Evolutionary conservation across 371 early-diverging fungal species (phyloP).

Genomic region (Choanephora cucurbitarum): DNA sequence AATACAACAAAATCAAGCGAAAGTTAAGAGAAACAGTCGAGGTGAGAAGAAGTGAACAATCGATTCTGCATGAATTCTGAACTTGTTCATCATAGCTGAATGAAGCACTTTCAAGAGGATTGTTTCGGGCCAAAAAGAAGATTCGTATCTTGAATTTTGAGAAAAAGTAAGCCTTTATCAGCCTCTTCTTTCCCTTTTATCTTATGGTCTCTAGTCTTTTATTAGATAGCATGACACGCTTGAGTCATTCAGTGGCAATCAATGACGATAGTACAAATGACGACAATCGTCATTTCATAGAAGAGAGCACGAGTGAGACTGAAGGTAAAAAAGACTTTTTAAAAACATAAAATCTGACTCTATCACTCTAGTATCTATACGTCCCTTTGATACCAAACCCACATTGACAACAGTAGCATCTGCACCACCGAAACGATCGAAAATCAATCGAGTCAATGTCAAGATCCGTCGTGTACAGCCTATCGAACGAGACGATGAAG

Average conservation of each 20-base stretch:
- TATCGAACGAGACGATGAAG: slow-evolving; percentile 67
- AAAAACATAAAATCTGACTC: no score
- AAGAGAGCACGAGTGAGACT: not conserved
- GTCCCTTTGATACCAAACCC: no score
- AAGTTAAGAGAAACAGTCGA: slow-evolving; percentile 50
- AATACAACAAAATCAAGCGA: slow-evolving; percentile 54
- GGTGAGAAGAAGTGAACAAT: no score
- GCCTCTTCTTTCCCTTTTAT: no score
- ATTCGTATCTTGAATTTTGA: slow-evolving; percentile 22
- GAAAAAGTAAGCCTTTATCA: slow-evolving; percentile 25
- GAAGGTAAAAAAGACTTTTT: no score
- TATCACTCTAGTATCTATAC: no score
- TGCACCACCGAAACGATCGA: slow-evolving; percentile 51
- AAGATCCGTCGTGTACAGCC: slow-evolving; percentile 55
- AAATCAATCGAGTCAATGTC: slow-evolving; percentile 32
- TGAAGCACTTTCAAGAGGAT: slow-evolving; percentile 43
- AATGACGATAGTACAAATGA: not conserved
- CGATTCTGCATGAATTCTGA: not conserved
- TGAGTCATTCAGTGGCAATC: slow-evolving; percentile 10
- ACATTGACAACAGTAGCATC: slow-evolving; percentile 43
- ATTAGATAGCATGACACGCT: slow-evolving; percentile 46
- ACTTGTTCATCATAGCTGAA: slow-evolving; percentile 38
- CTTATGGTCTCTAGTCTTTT: no score
- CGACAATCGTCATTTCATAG: not conserved
- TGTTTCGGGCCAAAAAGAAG: slow-evolving; percentile 22